Conservation (phyloP, 192 early-diverging fungal species). For the Chytriomyces hyalinus region DNA sequence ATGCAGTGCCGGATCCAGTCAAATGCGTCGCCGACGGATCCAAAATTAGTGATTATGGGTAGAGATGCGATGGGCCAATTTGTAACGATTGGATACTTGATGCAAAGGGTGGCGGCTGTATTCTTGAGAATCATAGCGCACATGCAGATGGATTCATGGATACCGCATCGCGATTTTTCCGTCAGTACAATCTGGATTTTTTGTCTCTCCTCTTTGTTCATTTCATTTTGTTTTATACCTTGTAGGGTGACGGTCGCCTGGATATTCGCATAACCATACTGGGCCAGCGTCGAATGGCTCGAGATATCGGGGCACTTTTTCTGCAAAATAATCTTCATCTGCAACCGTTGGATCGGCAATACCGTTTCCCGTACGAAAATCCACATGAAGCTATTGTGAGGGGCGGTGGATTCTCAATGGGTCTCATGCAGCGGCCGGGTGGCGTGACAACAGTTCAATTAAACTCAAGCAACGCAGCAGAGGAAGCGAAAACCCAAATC, state of each 20-base stretch:
- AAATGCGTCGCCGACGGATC: not conserved
- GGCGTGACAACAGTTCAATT: slow-evolving; percentile 28
- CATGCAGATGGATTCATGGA: slow-evolving; percentile 8
- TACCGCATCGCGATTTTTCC: slow-evolving; percentile 3
- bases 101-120: not conserved
- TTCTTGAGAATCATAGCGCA: slow-evolving; percentile 7
- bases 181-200: slow-evolving; percentile 4
- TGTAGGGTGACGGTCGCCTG: slow-evolving; percentile 28
- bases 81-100: slow-evolving; percentile 10
- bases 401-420: not conserved
- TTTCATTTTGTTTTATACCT: not conserved
- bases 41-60: too few relatives aligned
- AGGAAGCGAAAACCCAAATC: slow-evolving; percentile 52
- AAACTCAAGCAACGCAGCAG: slow-evolving; percentile 10
- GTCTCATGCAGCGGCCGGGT: not conserved
- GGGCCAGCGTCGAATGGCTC: slow-evolving; percentile 25
- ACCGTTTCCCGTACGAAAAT: slow-evolving; percentile 36
- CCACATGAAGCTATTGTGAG: slow-evolving; percentile 32
- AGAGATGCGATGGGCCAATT: not conserved
- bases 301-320: slow-evolving; percentile 24
- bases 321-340: slow-evolving; percentile 31
- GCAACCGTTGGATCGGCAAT: slow-evolving; percentile 4
- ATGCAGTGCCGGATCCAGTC: slow-evolving; percentile 31
- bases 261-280: slow-evolving; percentile 31
- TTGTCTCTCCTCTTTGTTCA: not conserved